A percentile compares a stretch with the other conserved stretches of the same genome.
Conservation (phyloP, 164 flowering plant species). For the Echeveria elegans region DNA sequence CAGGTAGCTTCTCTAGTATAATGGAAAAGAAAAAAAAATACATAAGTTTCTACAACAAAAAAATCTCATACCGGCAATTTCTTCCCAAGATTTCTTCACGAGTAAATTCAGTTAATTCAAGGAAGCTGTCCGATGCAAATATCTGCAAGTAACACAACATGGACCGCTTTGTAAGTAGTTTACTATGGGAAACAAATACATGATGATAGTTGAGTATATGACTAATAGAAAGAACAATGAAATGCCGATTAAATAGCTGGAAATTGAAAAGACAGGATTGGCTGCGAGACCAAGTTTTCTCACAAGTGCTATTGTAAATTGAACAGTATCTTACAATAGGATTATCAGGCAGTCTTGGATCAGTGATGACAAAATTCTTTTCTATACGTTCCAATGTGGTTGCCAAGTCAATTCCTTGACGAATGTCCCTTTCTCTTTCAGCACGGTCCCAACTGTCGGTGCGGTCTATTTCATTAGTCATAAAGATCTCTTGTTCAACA, state of each 20-base stretch:
- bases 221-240: background rate
- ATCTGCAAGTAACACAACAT: slow-evolving; percentile 46
- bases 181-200: background rate
- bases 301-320: background rate
- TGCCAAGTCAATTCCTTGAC: slow-evolving; percentile 93
- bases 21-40: background rate
- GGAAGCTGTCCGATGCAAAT: slow-evolving; percentile 97
- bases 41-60: background rate
- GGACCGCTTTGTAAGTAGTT: background rate
- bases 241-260: background rate
- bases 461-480: slow-evolving; percentile 57
- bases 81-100: slow-evolving; percentile 94
- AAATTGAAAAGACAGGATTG: background rate
- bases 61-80: slow-evolving; percentile 67
- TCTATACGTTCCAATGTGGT: slow-evolving; percentile 97
- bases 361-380: slow-evolving; percentile 94
- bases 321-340: slow-evolving; percentile 64
- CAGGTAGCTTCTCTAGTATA: background rate
- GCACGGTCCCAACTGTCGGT: slow-evolving; percentile 69
- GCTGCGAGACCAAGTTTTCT: background rate
- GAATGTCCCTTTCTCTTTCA: slow-evolving; percentile 72
- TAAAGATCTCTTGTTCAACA: slow-evolving; percentile 61
- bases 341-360: slow-evolving; percentile 95
- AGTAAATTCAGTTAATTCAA: slow-evolving; percentile 83
- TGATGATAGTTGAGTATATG: slow-evolving; percentile 6